phyloP scores from a whole-genome alignment of 169 alveolate genomes.

The Perkinsus olseni region DNA sequence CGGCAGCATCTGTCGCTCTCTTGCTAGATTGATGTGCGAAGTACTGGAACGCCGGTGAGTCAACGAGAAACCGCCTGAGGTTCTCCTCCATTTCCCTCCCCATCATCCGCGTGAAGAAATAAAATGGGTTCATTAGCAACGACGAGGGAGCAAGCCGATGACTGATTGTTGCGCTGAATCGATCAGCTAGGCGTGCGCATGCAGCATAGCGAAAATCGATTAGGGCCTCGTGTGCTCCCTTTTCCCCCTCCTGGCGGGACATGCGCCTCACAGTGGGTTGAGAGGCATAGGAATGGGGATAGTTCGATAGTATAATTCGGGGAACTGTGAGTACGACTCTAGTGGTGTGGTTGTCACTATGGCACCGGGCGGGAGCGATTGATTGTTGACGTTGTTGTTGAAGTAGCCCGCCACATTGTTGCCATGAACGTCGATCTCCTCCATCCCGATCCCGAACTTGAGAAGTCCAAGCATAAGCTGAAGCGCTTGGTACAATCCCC shows the following conservation, averaged over 20 bases:
- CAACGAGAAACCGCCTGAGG: neutral
- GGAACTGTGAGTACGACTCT: neutral
- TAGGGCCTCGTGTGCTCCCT: neutral
- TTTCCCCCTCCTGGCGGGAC: neutral
- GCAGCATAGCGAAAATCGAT: neutral
- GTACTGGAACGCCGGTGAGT: neutral
- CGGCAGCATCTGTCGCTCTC: neutral
- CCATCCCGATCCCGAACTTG: conserved; percentile 86
- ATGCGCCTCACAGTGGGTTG: neutral
- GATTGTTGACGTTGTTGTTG: neutral
- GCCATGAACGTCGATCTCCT: conserved; percentile 90
- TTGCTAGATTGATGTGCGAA: neutral
- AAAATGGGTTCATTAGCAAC: neutral
- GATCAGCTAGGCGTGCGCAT: neutral
- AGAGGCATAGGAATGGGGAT: neutral
- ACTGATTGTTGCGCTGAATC: neutral
- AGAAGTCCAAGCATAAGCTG: conserved; percentile 87
- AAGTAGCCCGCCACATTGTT: conserved; percentile 7
- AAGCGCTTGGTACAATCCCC: conserved; percentile 95
- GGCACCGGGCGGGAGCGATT: too few species aligned
- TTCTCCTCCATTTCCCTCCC: neutral
- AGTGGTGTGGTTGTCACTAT: too few species aligned
- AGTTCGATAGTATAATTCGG: too few species aligned
- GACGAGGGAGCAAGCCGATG: neutral
- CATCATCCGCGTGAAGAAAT: neutral